Base-by-base conservation (phyloP, 2,329 filamentous ascomycete species). In the Rasamsonia emersonii region DNA sequence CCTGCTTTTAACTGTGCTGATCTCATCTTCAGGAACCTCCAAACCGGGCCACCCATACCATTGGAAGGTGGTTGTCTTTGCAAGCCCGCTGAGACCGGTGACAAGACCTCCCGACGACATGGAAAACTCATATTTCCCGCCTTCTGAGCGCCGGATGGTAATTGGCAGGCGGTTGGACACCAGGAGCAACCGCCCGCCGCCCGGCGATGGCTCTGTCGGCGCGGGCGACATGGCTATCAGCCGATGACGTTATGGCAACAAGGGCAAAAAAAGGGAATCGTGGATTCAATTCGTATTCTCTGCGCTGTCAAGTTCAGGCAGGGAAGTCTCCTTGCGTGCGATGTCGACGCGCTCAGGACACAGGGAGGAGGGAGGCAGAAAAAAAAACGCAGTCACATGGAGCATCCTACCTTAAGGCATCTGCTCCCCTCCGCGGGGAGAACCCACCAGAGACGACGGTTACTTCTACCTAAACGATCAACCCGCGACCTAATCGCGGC, bases 21-120 rank as follows among this genome's bases (percentile, higher is more conserved):
- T 70, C 58, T 95, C 86, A 37, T 78, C 72, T 39, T 89, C 82
- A 19, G 88, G 86, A 1, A 95, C 77, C 58, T 94, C 84, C 24
- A 93, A 65, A 18, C 88, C 88, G 1, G 89, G 86, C 88, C 88
- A 95, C 43, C 88, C 88, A 59, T 94, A 95, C 88, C 88, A 95
- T 58, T 88, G 82, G 59, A 94, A 94, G 47, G 78, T 86, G 19
- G 84, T 93, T 15, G 82, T 81, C 62, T 94, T 94, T 50, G 82
- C 79, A 31, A 95, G 67, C 18, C 88, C 88, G 45, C 83, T 91
- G 39, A 95, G 70, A 16, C 88, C 88, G 16, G 85, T 93, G 50
- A 94, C 88, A 15, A 95, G 74, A 18, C 88, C 88, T 33, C 88
- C 88, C 3, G 88, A 94, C 32, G 88, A 94, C 82, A 93, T 93